Evolutionary conservation across 164 flowering plant species (phyloP).

Genomic region (Paratinospora sagittata): DNA sequence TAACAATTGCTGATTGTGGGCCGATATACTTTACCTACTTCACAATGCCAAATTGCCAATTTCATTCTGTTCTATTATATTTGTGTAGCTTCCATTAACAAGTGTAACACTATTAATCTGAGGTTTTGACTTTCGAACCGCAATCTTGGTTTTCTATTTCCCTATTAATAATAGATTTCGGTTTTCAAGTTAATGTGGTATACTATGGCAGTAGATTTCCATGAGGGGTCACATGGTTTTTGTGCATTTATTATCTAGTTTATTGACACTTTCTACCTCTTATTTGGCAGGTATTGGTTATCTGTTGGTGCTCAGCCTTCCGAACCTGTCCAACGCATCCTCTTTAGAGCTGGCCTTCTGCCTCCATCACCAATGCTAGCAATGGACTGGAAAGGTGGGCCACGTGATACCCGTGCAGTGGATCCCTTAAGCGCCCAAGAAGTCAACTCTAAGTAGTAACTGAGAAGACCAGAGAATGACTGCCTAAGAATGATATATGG

Average conservation of each 20-base stretch:
- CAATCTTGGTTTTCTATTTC: no score
- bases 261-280: not conserved
- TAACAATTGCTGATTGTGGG: no score
- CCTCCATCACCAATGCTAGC: constrained; percentile 96
- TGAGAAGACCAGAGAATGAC: constrained; percentile 10
- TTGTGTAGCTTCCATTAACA: no score
- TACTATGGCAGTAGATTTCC: no score
- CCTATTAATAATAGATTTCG: no score
- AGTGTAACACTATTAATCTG: no score
- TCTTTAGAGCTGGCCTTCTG: constrained; percentile 28
- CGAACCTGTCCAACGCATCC: constrained; percentile 31
- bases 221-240: not conserved
- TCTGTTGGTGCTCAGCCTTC: constrained; percentile 41
- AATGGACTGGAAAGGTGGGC: constrained; percentile 85
- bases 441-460: constrained; percentile 18
- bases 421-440: constrained; percentile 71
- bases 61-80: no score
- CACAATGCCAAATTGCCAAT: no score
- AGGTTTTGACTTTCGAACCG: no score
- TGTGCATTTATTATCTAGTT: not conserved
- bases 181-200: not conserved
- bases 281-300: constrained; percentile 28
- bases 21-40: no score
- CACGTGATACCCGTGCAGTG: constrained; percentile 63
- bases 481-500: constrained; percentile 1